Evolutionary conservation across 1,284 basidiomycete genomes (phyloP).

Genomic region (Pseudozyma flocculosa): DNA sequence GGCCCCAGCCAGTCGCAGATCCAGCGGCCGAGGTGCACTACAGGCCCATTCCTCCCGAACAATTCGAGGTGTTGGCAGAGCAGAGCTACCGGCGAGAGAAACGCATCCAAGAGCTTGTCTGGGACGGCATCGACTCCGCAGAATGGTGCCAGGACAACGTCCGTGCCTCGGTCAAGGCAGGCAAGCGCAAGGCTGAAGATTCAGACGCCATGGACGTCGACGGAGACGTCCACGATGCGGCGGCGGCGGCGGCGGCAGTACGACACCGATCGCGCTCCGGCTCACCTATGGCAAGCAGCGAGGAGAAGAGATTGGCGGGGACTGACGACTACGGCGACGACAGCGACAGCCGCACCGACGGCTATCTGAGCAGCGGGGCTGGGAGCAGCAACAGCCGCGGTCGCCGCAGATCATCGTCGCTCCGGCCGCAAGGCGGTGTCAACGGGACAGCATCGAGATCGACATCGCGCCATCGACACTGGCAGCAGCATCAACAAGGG

Average conservation of each 20-base stretch:
- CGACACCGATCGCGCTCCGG: background rate
- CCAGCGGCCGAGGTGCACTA: background rate
- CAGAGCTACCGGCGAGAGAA: background rate
- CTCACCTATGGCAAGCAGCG: too few relatives aligned
- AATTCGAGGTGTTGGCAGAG: background rate
- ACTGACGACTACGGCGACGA: too few relatives aligned
- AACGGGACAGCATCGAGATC: too few relatives aligned
- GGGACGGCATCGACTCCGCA: too few relatives aligned
- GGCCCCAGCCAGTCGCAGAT: background rate
- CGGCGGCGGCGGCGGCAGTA: constrained; percentile 8
- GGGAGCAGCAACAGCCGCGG: too few relatives aligned
- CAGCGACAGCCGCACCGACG: too few relatives aligned
- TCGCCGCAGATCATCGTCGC: too few relatives aligned
- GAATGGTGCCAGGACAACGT: background rate
- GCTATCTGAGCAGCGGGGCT: too few relatives aligned
- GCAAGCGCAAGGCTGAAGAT: background rate
- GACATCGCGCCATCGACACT: too few relatives aligned
- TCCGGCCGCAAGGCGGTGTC: too few relatives aligned
- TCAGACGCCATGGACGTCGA: background rate
- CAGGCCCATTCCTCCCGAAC: background rate
- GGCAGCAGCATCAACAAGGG: too few relatives aligned
- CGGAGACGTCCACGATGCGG: constrained; percentile 1
- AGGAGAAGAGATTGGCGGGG: too few relatives aligned
- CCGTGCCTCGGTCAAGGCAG: background rate
- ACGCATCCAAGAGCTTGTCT: background rate